Conservation (phyloP, 805 yeast species). For the Pichia rugopelliculosa region DNA sequence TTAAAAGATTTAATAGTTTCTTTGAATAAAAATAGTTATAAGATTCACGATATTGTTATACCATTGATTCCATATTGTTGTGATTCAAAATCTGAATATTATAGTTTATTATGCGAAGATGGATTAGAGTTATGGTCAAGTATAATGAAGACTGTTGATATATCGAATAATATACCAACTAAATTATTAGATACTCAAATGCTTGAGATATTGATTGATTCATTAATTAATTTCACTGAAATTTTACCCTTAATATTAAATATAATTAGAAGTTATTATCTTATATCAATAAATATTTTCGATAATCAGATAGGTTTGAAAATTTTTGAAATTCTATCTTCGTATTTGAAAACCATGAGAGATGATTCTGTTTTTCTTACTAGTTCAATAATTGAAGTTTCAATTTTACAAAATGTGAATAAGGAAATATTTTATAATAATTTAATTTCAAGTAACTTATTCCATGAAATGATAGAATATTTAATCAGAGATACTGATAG, state of each 20-base stretch:
- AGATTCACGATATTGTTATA: conserved; percentile 47
- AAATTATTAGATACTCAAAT: conserved; percentile 31
- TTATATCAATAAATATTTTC: conserved; percentile 40
- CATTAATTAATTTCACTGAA: conserved; percentile 66
- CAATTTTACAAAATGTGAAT: conserved; percentile 31
- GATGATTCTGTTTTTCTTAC: conserved; percentile 62
- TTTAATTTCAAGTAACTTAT: conserved; percentile 38
- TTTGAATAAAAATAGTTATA: conserved; percentile 43
- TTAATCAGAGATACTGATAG: conserved; percentile 37
- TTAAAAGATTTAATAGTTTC: conserved; percentile 50
- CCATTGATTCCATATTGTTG: conserved; percentile 61
- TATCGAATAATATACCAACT: conserved; percentile 25
- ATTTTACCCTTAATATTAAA: conserved; percentile 57
- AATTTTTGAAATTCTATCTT: conserved; percentile 43
- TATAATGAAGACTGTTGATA: conserved; percentile 55
- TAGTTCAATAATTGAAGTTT: conserved; percentile 45
- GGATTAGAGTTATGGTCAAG: conserved; percentile 82
- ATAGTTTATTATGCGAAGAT: conserved; percentile 67
- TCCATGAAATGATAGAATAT: conserved; percentile 35
- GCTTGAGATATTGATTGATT: conserved; percentile 47
- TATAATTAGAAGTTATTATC: conserved; percentile 54
- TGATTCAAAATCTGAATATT: conserved; percentile 48
- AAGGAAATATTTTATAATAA: conserved; percentile 16
- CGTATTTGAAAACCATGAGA: conserved; percentile 52
- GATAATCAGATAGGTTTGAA: conserved; percentile 31